Base-by-base conservation (phyloP, 306 rosid species). In the Clitoria ternatea region DNA sequence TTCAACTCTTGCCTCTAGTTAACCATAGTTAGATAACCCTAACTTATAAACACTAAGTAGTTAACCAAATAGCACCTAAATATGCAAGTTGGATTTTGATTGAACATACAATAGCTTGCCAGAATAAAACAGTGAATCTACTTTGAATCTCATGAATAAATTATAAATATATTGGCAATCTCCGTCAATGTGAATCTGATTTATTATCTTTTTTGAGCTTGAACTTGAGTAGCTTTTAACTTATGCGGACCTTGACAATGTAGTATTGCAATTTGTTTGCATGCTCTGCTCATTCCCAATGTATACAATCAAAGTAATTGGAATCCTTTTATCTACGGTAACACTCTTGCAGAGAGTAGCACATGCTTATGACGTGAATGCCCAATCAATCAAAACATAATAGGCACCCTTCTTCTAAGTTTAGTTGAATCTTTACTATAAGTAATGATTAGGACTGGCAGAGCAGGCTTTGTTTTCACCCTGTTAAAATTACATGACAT, bases 121-220 rank as follows among this genome's bases (percentile, higher is more conserved):
- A 39, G n/a, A 24, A 48, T 4, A 47, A 69, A 73, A 29, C 39
- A 54, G n/a, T 69, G 77, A 44, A 56, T 73, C 35, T 78, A 61
- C 59, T 54, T 12, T 19, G 11, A 2, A 20, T 60, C 47, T 54
- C 66, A 4, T 66, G 26, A 39, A 19, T 61, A 27, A 40, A 23
- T 29, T 37, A 19, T 61, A 27, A 40, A 23, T 29, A 32, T 15
- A 20, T 19, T 20, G 18, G 24, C 42, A 2, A 17, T 42, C 35
- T 32, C 53, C 49, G 6, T 59, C 3, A 23, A 20, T 7, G 50
- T 29, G 69, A 26, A 49, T 33, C 36, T 45, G 49, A 27, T 6
- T 61, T 50, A 61, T 8, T 50, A 37, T 23, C 47, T 36, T 22
- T 45, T 63, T 17, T 20, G 37, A n/a, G 22, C 49, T 66, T 71